These are phyloP conservation scores for Vararia minispora DNA, from an alignment of 768 basidiomycete genomes.

Conservation along the genomic window DNA sequence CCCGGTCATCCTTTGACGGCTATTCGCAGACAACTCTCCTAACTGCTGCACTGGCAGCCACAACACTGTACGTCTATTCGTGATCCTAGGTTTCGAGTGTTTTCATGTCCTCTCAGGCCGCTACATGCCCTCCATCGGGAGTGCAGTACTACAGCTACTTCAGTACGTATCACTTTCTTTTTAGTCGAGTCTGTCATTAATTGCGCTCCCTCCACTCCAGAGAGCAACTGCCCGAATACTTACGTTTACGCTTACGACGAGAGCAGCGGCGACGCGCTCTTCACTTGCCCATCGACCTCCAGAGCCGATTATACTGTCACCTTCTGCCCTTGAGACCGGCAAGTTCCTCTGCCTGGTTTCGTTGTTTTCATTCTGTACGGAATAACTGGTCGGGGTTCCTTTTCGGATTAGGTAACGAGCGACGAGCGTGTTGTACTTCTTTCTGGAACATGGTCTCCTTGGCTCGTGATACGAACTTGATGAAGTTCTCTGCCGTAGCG, in stretches of 20 bases:
- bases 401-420: too few species aligned
- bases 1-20: not conserved
- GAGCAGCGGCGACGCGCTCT: slow-evolving; percentile 31
- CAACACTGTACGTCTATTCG: slow-evolving; percentile 27
- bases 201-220: slow-evolving; percentile 17
- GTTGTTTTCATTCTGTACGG: too few species aligned
- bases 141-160: slow-evolving; percentile 34
- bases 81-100: too few species aligned
- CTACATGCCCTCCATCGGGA: slow-evolving; percentile 43
- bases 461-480: too few species aligned
- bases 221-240: slow-evolving; percentile 31
- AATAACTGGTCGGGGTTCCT: too few species aligned
- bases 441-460: too few species aligned
- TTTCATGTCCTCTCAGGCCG: too few species aligned
- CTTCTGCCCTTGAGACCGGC: slow-evolving; percentile 5
- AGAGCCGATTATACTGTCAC: slow-evolving; percentile 3
- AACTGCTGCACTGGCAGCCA: slow-evolving; percentile 56
- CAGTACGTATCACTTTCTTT: slow-evolving; percentile 22
- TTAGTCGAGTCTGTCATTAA: not conserved
- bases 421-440: too few species aligned
- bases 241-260: slow-evolving; percentile 47
- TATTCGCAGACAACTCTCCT: slow-evolving; percentile 32
- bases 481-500: too few species aligned
- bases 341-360: too few species aligned
- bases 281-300: slow-evolving; percentile 25